phyloP scores from a whole-genome alignment of 345 rosid species.

The Salix udensis region DNA sequence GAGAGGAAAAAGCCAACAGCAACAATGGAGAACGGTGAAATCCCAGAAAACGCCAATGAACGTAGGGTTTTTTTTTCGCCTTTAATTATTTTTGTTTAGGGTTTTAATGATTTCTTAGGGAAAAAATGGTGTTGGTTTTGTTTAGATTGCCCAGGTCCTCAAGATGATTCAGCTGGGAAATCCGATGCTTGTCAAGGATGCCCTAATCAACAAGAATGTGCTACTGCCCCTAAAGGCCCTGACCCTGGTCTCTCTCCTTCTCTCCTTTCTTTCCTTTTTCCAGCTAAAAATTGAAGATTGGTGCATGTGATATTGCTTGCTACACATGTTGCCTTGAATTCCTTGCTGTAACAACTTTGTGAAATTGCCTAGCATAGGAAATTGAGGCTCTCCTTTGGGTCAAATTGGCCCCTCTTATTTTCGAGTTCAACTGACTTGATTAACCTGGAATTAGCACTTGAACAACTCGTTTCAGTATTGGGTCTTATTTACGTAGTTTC shows the following conservation, averaged over 20 bases:
- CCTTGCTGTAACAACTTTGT: not conserved
- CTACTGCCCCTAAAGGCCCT: slow-evolving; percentile 92
- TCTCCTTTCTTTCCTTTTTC: not conserved
- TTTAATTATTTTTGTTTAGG: not conserved
- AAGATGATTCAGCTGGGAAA: slow-evolving; percentile 73
- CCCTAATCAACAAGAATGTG: slow-evolving; percentile 88
- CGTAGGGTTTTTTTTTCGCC: slow-evolving; percentile 23
- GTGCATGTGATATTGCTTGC: too few species aligned
- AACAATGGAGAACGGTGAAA: slow-evolving; percentile 57
- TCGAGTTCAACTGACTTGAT: not conserved
- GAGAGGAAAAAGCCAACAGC: not conserved
- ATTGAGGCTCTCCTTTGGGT: not conserved
- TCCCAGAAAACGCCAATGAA: slow-evolving; percentile 67
- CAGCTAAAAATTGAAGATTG: not conserved
- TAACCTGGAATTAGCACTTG: not conserved
- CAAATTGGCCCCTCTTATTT: too few species aligned
- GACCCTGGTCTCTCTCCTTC: slow-evolving; percentile 61
- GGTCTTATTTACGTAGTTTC: not conserved
- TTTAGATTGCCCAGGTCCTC: slow-evolving; percentile 85
- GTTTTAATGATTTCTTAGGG: not conserved
- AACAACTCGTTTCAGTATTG: not conserved
- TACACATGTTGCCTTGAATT: too few species aligned
- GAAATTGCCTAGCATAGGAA: not conserved
- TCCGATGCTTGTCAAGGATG: slow-evolving; percentile 82
- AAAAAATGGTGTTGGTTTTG: not conserved